Evolutionary conservation across 73 alveolate species (phyloP), one percentile per base, ranked within the genome.

Genomic region (Symbiodinium natans): DNA sequence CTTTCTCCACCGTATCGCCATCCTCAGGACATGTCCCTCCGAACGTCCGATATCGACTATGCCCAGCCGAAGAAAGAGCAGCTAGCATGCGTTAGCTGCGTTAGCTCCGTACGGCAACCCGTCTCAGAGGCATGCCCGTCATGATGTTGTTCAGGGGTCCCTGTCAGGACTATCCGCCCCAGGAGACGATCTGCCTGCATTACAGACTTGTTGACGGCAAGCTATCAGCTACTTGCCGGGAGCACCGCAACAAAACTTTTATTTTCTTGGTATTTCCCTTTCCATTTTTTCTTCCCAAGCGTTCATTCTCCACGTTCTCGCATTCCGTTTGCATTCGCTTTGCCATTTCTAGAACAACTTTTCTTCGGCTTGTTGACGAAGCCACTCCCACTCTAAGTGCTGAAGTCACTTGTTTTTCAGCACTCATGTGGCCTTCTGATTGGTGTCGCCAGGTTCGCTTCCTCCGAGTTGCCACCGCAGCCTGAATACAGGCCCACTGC

Each of bases 121-220:
- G 56, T 43, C 19, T 8, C 5, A n/a, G n/a, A n/a, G n/a, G n/a
- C n/a, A n/a, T n/a, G n/a, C n/a, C n/a, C n/a, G n/a, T n/a, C n/a
- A n/a, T n/a, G n/a, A n/a, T n/a, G n/a, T n/a, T n/a, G n/a, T n/a
- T n/a, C n/a, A n/a, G n/a, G n/a, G n/a, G n/a, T n/a, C n/a, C n/a
- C n/a, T 13, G 15, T 0, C 13, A 63, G 80, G 80, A 90, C 80
- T 39, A 85, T 90, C 73, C 75, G 89, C 29, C 89, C 77, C 17
- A 73, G 97, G 2, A 36, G 88, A 33, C 97, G 97, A 25, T 90
- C 97, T 80, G 52, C 43, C 54, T 90, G 97, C 97, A 90, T 90
- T 43, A 89, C 71, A n/a, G 97, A 90, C 23, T 89, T 71, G 29
- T 31, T 90, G 59, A 90, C 97, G 40, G 63, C 71, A 11, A 40